Percentiles rank a stretch among this genome's conserved stretches.
Evolutionary conservation across 2,329 filamentous ascomycete genomes (phyloP).

Genomic region (Exophiala sideris): DNA sequence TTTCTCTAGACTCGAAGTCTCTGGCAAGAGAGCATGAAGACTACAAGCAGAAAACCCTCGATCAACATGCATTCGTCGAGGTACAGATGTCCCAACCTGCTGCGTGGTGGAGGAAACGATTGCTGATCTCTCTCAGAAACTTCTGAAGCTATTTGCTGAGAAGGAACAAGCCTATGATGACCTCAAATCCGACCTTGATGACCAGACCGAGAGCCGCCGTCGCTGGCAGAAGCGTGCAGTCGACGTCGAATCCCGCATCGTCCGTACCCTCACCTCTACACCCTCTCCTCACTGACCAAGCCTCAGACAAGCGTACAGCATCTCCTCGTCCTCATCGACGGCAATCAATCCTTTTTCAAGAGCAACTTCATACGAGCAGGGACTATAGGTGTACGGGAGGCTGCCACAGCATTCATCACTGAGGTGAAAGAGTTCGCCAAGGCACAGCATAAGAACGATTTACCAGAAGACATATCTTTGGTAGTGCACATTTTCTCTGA

Average conservation of each 20-base stretch:
- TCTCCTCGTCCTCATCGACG: constrained; percentile 22
- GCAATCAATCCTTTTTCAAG: constrained; percentile 23
- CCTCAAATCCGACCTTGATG: constrained; percentile 18
- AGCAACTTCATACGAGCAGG: constrained; percentile 13
- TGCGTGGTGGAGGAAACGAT: not conserved
- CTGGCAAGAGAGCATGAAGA: constrained; percentile 8
- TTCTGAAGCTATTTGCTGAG: constrained; percentile 5
- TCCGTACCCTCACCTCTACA: not conserved
- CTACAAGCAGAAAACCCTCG: constrained; percentile 9
- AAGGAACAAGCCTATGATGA: constrained; percentile 13
- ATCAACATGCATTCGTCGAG: constrained; percentile 12
- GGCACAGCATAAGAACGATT: constrained; percentile 23
- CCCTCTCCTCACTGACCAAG: constrained; percentile 3
- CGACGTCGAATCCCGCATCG: constrained; percentile 17
- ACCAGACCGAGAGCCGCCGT: constrained; percentile 22
- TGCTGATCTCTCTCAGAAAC: constrained; percentile 11
- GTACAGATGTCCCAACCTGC: not conserved
- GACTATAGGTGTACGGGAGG: constrained; percentile 10
- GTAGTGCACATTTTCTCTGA: constrained; percentile 25
- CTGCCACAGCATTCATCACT: constrained; percentile 8
- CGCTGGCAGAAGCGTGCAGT: constrained; percentile 20
- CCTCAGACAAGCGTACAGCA: constrained; percentile 19
- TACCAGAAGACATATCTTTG: constrained; percentile 17
- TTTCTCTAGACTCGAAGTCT: constrained; percentile 1
- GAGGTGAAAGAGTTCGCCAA: constrained; percentile 17